phyloP scores from a whole-genome alignment of 805 yeast genomes.

The Blastobotrys parvus region DNA sequence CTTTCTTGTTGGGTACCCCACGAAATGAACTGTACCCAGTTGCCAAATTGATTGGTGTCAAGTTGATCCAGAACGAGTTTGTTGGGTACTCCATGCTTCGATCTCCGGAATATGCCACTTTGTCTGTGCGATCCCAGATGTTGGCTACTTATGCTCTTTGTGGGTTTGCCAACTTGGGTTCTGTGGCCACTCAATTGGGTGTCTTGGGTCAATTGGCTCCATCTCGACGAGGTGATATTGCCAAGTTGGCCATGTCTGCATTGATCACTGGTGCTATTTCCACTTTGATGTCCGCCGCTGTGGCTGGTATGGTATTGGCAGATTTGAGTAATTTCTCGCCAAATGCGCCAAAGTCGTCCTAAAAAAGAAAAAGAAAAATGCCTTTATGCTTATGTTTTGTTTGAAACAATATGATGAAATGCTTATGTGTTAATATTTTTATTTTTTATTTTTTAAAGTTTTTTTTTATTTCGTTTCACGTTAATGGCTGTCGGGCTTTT shows the following conservation, averaged over 20 bases:
- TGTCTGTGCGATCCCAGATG: slow-evolving; percentile 44
- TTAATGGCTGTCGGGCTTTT: too few relatives aligned
- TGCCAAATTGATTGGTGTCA: slow-evolving; percentile 45
- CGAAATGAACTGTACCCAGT: slow-evolving; percentile 43
- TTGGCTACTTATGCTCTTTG: slow-evolving; percentile 55
- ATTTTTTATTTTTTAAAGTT: too few relatives aligned
- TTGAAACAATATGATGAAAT: too few relatives aligned
- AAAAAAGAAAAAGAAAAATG: too few relatives aligned
- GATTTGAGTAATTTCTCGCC: slow-evolving; percentile 26
- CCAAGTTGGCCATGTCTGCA: slow-evolving; percentile 40
- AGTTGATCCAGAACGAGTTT: slow-evolving; percentile 55
- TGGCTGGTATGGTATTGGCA: slow-evolving; percentile 56
- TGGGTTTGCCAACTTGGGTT: slow-evolving; percentile 56
- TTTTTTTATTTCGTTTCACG: too few relatives aligned
- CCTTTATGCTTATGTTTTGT: too few relatives aligned
- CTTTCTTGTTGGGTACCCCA: slow-evolving; percentile 51
- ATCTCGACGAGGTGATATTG: slow-evolving; percentile 38
- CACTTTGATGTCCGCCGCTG: slow-evolving; percentile 48
- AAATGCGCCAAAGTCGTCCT: too few relatives aligned
- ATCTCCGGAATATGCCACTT: slow-evolving; percentile 34
- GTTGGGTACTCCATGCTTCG: slow-evolving; percentile 40
- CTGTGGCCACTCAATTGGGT: slow-evolving; percentile 54
- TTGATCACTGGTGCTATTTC: slow-evolving; percentile 45
- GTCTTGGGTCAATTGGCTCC: slow-evolving; percentile 52
- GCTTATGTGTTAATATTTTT: too few relatives aligned